These are phyloP conservation scores for Eragrostis nindensis DNA, from an alignment of 176 grass and related monocot species.

Conservation along the genomic window DNA sequence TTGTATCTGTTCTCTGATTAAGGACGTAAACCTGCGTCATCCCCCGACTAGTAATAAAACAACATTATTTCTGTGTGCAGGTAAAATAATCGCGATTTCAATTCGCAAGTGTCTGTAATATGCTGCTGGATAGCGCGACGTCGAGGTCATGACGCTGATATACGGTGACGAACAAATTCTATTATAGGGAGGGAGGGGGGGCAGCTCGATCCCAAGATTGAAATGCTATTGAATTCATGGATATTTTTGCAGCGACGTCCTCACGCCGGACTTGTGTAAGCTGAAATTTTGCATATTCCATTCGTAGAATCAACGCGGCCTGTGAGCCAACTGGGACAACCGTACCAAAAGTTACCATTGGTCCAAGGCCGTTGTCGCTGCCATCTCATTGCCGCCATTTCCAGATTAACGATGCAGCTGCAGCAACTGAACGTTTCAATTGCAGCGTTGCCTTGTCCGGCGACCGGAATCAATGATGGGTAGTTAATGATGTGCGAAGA, in stretches of 20 bases:
- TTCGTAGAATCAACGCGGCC: not conserved
- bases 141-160: constrained; percentile 51
- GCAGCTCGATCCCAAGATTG: constrained; percentile 2
- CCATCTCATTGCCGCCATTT: constrained; percentile 41
- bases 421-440: constrained; percentile 28
- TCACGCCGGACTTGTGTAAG: constrained; percentile 20
- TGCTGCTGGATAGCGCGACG: constrained; percentile 39
- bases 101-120: constrained; percentile 42
- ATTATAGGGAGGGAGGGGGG: constrained; percentile 12
- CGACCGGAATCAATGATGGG: constrained; percentile 34
- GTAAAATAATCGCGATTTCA: constrained; percentile 38
- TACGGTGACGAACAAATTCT: constrained; percentile 48
- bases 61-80: not conserved
- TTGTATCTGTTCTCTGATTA: constrained; percentile 10
- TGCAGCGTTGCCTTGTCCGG: not conserved
- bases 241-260: constrained; percentile 37
- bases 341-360: constrained; percentile 32
- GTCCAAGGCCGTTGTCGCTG: constrained; percentile 20
- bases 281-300: constrained; percentile 45
- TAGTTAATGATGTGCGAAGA: constrained; percentile 45
- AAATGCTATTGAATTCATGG: constrained; percentile 7
- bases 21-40: constrained; percentile 18
- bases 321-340: no score
- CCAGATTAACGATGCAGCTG: constrained; percentile 9
- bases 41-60: not conserved